Evolutionary conservation across 352 stramenopile species (phyloP).

Genomic region (Phytophthora litchii): DNA sequence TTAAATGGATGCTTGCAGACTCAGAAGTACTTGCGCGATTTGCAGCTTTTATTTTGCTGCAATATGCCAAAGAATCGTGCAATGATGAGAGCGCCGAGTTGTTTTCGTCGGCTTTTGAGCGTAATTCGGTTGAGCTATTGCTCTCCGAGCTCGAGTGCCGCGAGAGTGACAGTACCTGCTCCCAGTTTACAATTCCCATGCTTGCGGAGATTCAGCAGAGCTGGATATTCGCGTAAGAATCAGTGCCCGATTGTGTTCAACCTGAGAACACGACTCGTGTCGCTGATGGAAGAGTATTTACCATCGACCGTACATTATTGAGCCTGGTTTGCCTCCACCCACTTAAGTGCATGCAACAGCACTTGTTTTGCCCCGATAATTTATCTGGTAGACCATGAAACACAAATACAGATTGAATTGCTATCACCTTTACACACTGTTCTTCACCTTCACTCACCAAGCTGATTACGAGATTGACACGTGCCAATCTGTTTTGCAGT

Average conservation of each 20-base stretch:
- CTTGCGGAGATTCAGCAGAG: conserved; percentile 63
- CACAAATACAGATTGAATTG: conserved; percentile 20
- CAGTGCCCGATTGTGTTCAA: background rate
- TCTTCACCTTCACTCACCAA: conserved; percentile 25
- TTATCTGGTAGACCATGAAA: conserved; percentile 28
- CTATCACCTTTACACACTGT: background rate
- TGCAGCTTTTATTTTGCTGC: conserved; percentile 66
- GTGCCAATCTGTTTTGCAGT: too few relatives aligned
- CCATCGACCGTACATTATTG: conserved; percentile 26
- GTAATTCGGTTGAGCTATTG: conserved; percentile 60
- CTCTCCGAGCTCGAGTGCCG: conserved; percentile 45
- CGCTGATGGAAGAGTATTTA: conserved; percentile 12
- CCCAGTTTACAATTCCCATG: conserved; percentile 59
- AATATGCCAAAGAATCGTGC: conserved; percentile 55
- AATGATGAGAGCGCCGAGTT: conserved; percentile 40
- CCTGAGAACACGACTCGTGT: conserved; percentile 7
- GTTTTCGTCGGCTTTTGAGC: conserved; percentile 64
- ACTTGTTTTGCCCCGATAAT: conserved; percentile 26
- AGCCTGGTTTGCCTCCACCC: conserved; percentile 12
- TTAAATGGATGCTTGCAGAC: conserved; percentile 74
- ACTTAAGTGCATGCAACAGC: conserved; percentile 13
- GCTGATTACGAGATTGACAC: conserved; percentile 11
- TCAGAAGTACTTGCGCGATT: conserved; percentile 63
- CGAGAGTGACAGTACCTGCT: conserved; percentile 30
- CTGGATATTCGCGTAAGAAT: conserved; percentile 55